phyloP scores from a whole-genome alignment of 495 filamentous ascomycete genomes.

The Xylaria palmicola region DNA sequence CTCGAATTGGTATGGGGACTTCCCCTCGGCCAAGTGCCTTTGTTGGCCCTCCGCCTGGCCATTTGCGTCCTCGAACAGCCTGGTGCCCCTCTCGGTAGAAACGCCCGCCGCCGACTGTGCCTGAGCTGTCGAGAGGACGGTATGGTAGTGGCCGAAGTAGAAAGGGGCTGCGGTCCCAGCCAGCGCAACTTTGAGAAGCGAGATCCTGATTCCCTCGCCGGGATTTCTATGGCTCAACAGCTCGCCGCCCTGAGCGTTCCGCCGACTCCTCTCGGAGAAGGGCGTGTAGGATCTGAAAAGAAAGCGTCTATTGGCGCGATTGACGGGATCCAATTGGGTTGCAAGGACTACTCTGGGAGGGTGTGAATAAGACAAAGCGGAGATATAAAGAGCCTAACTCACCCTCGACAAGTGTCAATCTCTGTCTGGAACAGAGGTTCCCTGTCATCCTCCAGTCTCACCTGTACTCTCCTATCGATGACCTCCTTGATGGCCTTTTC shows the following conservation, averaged over 20 bases:
- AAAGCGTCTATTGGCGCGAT: background rate
- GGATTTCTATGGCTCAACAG: background rate
- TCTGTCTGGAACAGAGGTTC: constrained; percentile 21
- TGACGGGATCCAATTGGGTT: background rate
- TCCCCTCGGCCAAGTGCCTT: background rate
- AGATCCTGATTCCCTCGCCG: background rate
- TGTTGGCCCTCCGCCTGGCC: background rate
- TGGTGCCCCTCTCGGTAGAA: background rate
- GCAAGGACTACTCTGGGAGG: background rate
- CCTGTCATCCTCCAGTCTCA: constrained; percentile 2
- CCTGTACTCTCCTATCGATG: constrained; percentile 22
- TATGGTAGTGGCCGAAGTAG: constrained; percentile 1
- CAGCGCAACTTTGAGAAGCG: background rate
- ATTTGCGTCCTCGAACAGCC: background rate
- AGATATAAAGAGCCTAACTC: constrained; percentile 4
- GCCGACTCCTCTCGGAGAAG: background rate
- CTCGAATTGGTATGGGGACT: background rate
- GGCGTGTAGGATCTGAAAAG: background rate
- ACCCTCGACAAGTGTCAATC: constrained; percentile 38
- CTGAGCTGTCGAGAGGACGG: background rate
- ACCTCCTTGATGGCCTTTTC: constrained; percentile 43
- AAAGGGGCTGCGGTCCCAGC: background rate
- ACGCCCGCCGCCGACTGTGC: background rate
- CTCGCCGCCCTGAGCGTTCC: background rate
- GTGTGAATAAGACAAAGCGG: background rate